Conservation (phyloP, 2,329 filamentous ascomycete species). For the Aspergillus fumigatiaffinis region DNA sequence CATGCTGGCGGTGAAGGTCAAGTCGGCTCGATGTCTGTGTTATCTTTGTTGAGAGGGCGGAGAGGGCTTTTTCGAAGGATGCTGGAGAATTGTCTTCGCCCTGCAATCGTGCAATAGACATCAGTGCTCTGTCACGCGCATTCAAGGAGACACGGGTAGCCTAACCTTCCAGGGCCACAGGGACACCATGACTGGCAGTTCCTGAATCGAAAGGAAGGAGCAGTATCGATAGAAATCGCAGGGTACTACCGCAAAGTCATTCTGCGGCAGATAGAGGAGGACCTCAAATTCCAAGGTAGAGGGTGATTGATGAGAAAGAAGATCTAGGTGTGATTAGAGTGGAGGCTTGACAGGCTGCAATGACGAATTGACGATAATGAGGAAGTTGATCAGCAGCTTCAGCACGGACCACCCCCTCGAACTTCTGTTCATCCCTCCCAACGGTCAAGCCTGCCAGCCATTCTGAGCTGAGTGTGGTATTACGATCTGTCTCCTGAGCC, state of each 20-base stretch:
- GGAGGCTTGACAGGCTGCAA: neutral
- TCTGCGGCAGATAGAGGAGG: neutral
- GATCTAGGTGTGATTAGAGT: neutral
- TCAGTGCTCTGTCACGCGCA: neutral
- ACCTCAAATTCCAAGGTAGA: neutral
- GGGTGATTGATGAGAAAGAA: neutral
- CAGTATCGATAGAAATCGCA: neutral
- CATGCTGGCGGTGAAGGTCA: slow-evolving; percentile 66
- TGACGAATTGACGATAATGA: neutral
- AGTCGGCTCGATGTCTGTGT: slow-evolving; percentile 67
- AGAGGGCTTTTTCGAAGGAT: slow-evolving; percentile 88
- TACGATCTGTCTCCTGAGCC: no score
- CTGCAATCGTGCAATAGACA: slow-evolving; percentile 43
- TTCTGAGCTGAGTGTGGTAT: no score
- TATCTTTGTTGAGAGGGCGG: slow-evolving; percentile 78
- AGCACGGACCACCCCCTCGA: slow-evolving; percentile 6
- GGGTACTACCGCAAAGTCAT: neutral
- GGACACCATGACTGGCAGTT: slow-evolving; percentile 62
- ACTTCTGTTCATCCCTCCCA: neutral
- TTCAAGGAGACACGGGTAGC: slow-evolving; percentile 17
- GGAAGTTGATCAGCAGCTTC: slow-evolving; percentile 2
- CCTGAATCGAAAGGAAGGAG: neutral
- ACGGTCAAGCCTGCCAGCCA: neutral
- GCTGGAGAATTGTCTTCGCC: slow-evolving; percentile 77
- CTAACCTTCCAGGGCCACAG: slow-evolving; percentile 83